Percentiles rank a stretch among this genome's conserved stretches.
These are phyloP conservation scores for Sporisorium graminicola DNA, from an alignment of 1,284 basidiomycete genomes.

Conservation along the genomic window DNA sequence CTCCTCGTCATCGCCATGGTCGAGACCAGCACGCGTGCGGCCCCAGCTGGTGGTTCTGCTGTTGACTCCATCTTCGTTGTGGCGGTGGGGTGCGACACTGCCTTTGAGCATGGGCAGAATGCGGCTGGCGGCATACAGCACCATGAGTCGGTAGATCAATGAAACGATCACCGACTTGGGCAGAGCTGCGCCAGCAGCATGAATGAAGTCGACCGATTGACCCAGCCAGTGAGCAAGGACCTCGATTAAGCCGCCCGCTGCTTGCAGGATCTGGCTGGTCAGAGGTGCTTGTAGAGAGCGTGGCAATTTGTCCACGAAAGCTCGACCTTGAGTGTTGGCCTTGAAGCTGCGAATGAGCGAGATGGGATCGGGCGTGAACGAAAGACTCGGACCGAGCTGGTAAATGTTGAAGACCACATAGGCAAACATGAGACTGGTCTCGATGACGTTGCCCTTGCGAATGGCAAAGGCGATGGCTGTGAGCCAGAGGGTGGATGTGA, in stretches of 20 bases:
- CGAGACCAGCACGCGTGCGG: slow-evolving; percentile 2
- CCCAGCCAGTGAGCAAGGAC: slow-evolving; percentile 58
- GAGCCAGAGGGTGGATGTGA: slow-evolving; percentile 65
- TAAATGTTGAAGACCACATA: slow-evolving; percentile 69
- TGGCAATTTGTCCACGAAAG: slow-evolving; percentile 41
- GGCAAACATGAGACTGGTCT: slow-evolving; percentile 66
- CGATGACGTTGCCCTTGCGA: slow-evolving; percentile 67
- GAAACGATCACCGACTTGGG: slow-evolving; percentile 66
- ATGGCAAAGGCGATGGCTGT: slow-evolving; percentile 68
- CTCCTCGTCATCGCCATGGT: neutral
- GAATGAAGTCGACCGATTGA: slow-evolving; percentile 57
- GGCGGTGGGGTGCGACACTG: slow-evolving; percentile 20
- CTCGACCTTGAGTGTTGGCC: slow-evolving; percentile 38
- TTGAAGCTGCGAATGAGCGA: slow-evolving; percentile 67
- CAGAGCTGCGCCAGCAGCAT: slow-evolving; percentile 59
- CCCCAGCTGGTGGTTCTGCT: slow-evolving; percentile 29
- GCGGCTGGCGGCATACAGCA: slow-evolving; percentile 65
- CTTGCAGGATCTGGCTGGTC: slow-evolving; percentile 46
- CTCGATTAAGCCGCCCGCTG: slow-evolving; percentile 40
- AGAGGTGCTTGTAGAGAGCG: slow-evolving; percentile 26
- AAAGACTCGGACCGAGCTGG: slow-evolving; percentile 58
- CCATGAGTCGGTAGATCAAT: slow-evolving; percentile 64
- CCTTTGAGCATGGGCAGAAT: slow-evolving; percentile 62
- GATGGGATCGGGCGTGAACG: slow-evolving; percentile 64
- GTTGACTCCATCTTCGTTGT: neutral